phyloP scores from a whole-genome alignment of 345 rosid genomes.

The Triadica sebifera region DNA sequence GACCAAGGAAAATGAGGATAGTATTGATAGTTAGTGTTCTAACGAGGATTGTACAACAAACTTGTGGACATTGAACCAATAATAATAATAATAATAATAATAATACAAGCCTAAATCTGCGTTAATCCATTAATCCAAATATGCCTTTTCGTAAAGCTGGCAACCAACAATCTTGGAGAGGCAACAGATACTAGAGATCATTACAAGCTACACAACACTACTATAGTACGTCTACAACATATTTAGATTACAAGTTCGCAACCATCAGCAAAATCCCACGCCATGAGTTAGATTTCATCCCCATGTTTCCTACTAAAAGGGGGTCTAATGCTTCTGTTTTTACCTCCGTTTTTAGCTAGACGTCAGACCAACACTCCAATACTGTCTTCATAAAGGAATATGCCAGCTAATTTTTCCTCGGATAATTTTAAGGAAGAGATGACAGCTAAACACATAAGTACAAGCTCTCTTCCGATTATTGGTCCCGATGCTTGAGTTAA shows the following conservation, averaged over 20 bases:
- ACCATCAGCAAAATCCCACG: conserved; percentile 11
- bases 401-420: background rate
- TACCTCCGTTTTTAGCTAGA: background rate
- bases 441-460: background rate
- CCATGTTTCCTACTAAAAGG: background rate
- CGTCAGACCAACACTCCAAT: background rate
- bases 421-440: conserved; percentile 1
- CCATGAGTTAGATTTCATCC: background rate
- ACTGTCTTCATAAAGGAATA: background rate
- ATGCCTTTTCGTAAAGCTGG: conserved; percentile 9
- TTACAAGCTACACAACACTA: conserved; percentile 9
- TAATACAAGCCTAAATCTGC: background rate
- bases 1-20: no score
- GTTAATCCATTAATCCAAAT: background rate
- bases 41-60: background rate
- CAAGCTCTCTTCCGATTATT: background rate
- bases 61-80: background rate
- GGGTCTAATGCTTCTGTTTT: background rate
- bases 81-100: background rate
- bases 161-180: conserved; percentile 1
- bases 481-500: background rate
- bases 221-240: background rate
- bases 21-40: no score
- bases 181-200: conserved; percentile 2
- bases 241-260: background rate